phyloP scores from a whole-genome alignment of 495 filamentous ascomycete species.

The Jackrogersella minutella region DNA sequence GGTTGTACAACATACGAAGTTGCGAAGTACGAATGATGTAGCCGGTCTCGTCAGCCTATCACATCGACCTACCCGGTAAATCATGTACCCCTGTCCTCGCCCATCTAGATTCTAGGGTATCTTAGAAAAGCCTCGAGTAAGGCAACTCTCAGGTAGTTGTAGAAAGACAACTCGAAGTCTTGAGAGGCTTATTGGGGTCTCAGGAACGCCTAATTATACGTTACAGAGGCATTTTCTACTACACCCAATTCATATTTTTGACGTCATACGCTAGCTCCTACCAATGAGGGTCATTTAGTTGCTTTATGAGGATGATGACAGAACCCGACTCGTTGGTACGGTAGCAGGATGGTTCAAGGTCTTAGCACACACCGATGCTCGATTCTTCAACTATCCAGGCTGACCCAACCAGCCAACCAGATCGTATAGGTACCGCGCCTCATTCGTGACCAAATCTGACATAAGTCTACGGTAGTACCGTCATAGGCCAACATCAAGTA shows the following conservation, averaged over 20 bases:
- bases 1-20: slow-evolving; percentile 8
- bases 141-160: slow-evolving; percentile 4
- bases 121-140: slow-evolving; percentile 17
- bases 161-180: not conserved
- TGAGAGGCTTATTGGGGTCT: not conserved
- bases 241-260: slow-evolving; percentile 3
- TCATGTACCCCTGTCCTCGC: slow-evolving; percentile 18
- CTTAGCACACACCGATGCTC: not conserved
- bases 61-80: not conserved
- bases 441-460: slow-evolving; percentile 31
- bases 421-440: not conserved
- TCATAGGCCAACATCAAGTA: not conserved
- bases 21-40: slow-evolving; percentile 28
- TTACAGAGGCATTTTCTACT: slow-evolving; percentile 2
- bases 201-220: not conserved
- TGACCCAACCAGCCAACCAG: not conserved
- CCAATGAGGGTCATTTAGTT: not conserved
- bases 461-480: slow-evolving; percentile 18
- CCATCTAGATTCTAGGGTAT: slow-evolving; percentile 22
- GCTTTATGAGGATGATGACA: not conserved
- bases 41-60: slow-evolving; percentile 27
- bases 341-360: not conserved
- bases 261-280: slow-evolving; percentile 30
- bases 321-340: not conserved
- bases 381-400: not conserved